phyloP scores from a whole-genome alignment of 305 asterid genomes.

The Lippia alba region DNA sequence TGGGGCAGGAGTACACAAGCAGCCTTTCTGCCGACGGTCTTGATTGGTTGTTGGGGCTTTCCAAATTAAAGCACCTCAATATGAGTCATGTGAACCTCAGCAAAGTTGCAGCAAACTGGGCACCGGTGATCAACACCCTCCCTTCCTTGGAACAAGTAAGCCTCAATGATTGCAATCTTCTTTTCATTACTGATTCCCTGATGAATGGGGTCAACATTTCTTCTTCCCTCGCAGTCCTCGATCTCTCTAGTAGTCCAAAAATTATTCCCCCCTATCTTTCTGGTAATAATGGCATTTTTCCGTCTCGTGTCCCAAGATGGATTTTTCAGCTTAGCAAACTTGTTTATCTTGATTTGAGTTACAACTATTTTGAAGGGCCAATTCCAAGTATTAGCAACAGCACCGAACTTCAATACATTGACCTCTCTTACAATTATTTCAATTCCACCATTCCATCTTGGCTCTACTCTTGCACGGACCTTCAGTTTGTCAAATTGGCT shows the following conservation, averaged over 20 bases:
- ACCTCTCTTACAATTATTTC: conserved; percentile 13
- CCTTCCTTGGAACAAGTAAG: too few relatives aligned
- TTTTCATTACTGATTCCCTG: too few relatives aligned
- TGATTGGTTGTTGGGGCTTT: not conserved
- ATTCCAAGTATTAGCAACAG: conserved; percentile 16
- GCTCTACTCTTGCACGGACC: conserved; percentile 33
- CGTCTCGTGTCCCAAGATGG: conserved; percentile 12
- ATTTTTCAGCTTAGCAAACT: conserved; percentile 22
- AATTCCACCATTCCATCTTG: conserved; percentile 40
- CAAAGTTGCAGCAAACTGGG: too few relatives aligned
- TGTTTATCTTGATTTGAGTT: conserved; percentile 17
- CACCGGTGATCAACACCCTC: too few relatives aligned
- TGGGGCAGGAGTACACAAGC: not conserved
- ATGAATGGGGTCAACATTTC: too few relatives aligned
- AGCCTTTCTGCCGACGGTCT: not conserved
- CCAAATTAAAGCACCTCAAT: not conserved
- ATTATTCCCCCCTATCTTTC: too few relatives aligned
- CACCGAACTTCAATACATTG: conserved; percentile 31
- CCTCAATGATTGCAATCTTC: too few relatives aligned
- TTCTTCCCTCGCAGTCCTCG: too few relatives aligned
- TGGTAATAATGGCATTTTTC: not conserved
- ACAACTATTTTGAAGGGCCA: not conserved
- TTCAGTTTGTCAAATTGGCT: conserved; percentile 28
- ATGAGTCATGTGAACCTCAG: too few relatives aligned
- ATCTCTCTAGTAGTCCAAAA: too few relatives aligned